Evolutionary conservation across 2,329 filamentous ascomycete species (phyloP).

Genomic region (Fusarium coffeatum): DNA sequence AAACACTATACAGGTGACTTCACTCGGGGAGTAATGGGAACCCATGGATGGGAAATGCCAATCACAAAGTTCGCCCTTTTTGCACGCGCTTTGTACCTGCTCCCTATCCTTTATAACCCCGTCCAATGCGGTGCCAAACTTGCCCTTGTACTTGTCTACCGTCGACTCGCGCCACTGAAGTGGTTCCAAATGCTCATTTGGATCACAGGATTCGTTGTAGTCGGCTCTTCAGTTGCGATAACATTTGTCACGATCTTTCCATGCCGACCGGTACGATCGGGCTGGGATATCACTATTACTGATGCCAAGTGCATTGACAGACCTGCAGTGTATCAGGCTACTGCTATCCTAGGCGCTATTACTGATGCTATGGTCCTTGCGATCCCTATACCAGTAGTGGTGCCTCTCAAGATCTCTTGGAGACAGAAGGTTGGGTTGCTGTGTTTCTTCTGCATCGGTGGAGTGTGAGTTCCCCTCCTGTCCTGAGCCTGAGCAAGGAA

Average conservation of each 20-base stretch:
- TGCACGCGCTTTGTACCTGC: not conserved
- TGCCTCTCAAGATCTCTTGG: constrained; percentile 3
- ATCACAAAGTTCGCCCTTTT: not conserved
- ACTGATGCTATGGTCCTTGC: not conserved
- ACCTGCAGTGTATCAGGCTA: constrained; percentile 17
- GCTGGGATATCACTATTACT: constrained; percentile 14
- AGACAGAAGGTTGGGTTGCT: constrained; percentile 23
- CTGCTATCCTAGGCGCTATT: constrained; percentile 12
- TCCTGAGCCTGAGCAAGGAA: accelerated
- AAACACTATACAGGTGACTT: not conserved
- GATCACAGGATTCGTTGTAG: constrained; percentile 7
- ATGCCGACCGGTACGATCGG: constrained; percentile 10
- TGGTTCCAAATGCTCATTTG: constrained; percentile 2
- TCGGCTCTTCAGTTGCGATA: constrained; percentile 23
- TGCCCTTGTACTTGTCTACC: not conserved
- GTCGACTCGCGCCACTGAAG: not conserved
- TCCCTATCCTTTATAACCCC: not conserved
- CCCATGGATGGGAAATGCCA: not conserved
- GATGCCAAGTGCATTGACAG: constrained; percentile 19
- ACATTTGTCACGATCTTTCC: constrained; percentile 24
- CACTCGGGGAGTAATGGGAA: not conserved
- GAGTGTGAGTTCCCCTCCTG: not conserved
- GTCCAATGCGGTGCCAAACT: not conserved
- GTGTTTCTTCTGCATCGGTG: constrained; percentile 19
- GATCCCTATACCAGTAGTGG: not conserved